Conservation (phyloP, 2,329 filamentous ascomycete genomes). For the Chrysoporthe puriensis region DNA sequence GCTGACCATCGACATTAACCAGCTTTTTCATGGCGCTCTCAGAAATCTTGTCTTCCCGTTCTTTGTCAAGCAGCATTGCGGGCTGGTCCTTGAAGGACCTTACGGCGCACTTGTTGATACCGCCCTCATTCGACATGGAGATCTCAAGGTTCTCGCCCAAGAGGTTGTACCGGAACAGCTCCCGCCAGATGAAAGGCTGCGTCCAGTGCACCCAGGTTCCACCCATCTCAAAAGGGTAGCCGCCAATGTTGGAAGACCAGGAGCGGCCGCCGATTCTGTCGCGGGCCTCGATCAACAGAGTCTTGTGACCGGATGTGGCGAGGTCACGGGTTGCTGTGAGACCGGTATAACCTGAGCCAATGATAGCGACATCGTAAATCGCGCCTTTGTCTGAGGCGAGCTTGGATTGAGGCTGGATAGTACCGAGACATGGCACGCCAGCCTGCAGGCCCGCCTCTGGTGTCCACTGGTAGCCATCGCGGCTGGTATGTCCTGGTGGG, state of each 20-base stretch:
- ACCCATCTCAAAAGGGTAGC: conserved; percentile 52
- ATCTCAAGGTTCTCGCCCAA: conserved; percentile 41
- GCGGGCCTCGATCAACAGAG: conserved; percentile 50
- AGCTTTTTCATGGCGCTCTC: conserved; percentile 45
- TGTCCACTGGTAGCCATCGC: conserved; percentile 31
- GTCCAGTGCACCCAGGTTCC: conserved; percentile 54
- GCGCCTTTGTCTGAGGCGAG: conserved; percentile 6
- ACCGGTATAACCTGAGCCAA: conserved; percentile 40
- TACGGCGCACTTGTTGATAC: conserved; percentile 47
- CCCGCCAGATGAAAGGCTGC: conserved; percentile 48
- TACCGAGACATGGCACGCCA: conserved; percentile 26
- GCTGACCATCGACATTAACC: conserved; percentile 49
- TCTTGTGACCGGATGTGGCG: conserved; percentile 36
- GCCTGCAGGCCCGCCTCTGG: conserved; percentile 24
- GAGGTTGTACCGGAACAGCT: conserved; percentile 51
- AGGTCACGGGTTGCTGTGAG: conserved; percentile 38
- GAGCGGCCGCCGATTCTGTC: conserved; percentile 53
- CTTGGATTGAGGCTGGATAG: conserved; percentile 19
- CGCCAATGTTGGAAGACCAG: conserved; percentile 48
- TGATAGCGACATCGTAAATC: conserved; percentile 34
- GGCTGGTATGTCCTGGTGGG: conserved; percentile 22
- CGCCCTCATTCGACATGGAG: conserved; percentile 41
- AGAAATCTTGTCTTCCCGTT: conserved; percentile 45
- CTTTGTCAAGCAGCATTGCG: conserved; percentile 41
- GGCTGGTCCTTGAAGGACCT: conserved; percentile 31